These are phyloP conservation scores for Epicoccum nigrum DNA, from an alignment of 2,329 filamentous ascomycete genomes.

Conservation along the genomic window DNA sequence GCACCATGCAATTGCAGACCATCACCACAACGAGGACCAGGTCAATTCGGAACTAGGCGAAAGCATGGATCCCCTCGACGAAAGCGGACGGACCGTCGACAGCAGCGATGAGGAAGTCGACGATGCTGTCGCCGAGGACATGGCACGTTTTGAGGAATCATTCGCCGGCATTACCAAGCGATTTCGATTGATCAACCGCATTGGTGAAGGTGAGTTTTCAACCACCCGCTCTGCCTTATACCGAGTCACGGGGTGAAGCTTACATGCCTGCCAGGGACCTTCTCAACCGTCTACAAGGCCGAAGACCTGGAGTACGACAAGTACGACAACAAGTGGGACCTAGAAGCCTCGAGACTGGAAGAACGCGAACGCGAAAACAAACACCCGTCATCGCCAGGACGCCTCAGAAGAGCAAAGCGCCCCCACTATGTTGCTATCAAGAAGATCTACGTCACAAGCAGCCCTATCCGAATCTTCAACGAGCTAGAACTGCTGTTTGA, in stretches of 20 bases:
- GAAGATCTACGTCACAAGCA: slow-evolving; percentile 99
- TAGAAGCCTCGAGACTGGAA: slow-evolving; percentile 48
- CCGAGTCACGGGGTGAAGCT: slow-evolving; percentile 34
- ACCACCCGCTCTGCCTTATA: slow-evolving; percentile 33
- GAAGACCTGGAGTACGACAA: slow-evolving; percentile 86
- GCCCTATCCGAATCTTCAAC: slow-evolving; percentile 90
- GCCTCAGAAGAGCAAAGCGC: slow-evolving; percentile 57
- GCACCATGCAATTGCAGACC: slow-evolving; percentile 37
- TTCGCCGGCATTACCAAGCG: slow-evolving; percentile 84
- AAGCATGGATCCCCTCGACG: slow-evolving; percentile 56
- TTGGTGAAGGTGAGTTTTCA: slow-evolving; percentile 78
- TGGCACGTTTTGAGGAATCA: slow-evolving; percentile 79
- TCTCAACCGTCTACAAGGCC: slow-evolving; percentile 98
- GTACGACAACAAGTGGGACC: slow-evolving; percentile 87
- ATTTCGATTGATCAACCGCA: slow-evolving; percentile 92
- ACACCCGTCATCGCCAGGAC: slow-evolving; percentile 73
- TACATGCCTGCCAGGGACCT: slow-evolving; percentile 71
- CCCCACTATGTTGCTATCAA: slow-evolving; percentile 93
- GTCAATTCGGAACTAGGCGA: slow-evolving; percentile 53
- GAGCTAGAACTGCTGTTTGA: slow-evolving; percentile 93
- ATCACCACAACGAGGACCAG: slow-evolving; percentile 45
- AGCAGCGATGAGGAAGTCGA: slow-evolving; percentile 66
- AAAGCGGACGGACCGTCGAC: slow-evolving; percentile 57
- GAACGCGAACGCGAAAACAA: slow-evolving; percentile 61
- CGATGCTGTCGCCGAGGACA: slow-evolving; percentile 77